phyloP scores from a whole-genome alignment of 2,329 filamentous ascomycete genomes.

The Fusarium anthophilum region DNA sequence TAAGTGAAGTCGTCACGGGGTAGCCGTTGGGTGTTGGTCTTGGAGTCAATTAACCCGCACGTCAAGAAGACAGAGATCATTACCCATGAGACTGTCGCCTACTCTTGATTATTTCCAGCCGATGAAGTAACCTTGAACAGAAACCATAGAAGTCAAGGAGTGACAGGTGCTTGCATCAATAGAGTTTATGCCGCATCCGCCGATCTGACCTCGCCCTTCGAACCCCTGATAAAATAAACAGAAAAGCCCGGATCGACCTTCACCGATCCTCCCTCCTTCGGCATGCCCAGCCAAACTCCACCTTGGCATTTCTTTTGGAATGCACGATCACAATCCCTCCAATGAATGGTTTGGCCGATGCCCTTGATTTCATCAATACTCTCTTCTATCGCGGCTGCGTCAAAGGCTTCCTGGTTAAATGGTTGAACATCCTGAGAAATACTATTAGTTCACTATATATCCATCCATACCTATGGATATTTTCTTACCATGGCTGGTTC shows the following conservation, averaged over 20 bases:
- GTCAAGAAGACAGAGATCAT: not conserved
- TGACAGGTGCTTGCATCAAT: too few relatives aligned
- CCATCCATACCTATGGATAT: too few relatives aligned
- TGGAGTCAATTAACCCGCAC: not conserved
- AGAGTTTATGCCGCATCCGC: not conserved
- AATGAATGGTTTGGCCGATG: not conserved
- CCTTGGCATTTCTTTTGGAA: not conserved
- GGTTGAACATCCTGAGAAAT: not conserved
- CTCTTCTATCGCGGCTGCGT: not conserved
- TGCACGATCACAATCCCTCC: not conserved
- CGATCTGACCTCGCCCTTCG: not conserved
- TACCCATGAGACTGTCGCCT: not conserved
- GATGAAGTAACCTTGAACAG: not conserved
- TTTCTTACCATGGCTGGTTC: not conserved
- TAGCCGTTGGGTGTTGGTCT: not conserved
- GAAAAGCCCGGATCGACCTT: not conserved
- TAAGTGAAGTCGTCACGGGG: accelerated
- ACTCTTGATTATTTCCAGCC: not conserved
- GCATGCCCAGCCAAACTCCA: not conserved
- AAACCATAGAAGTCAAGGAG: accelerated
- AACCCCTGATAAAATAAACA: not conserved
- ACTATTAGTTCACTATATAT: accelerated
- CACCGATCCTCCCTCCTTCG: not conserved
- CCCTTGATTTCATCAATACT: not conserved
- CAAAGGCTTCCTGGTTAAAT: not conserved